These are phyloP conservation scores for Phycomyces nitens DNA, from an alignment of 192 early-diverging fungal genomes.

Conservation along the genomic window DNA sequence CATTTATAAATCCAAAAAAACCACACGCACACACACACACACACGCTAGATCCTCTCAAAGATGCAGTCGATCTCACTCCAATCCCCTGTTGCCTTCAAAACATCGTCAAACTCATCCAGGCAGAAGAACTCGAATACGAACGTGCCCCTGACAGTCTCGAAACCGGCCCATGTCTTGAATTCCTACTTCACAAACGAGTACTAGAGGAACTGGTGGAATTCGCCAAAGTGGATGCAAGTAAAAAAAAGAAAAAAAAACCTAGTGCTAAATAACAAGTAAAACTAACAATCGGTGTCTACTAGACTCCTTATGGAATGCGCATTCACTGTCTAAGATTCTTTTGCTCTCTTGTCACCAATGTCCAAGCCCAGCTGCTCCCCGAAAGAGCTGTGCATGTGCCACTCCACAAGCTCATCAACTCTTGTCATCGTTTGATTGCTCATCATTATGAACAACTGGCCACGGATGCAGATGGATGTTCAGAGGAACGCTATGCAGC, in stretches of 20 bases:
- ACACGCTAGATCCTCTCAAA: constrained; percentile 29
- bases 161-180: constrained; percentile 35
- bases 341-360: constrained; percentile 34
- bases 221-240: constrained; percentile 41
- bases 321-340: constrained; percentile 34
- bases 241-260: not conserved
- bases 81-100: constrained; percentile 28
- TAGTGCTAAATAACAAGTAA: too few relatives aligned
- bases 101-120: constrained; percentile 35
- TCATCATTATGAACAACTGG: constrained; percentile 35
- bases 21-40: not conserved
- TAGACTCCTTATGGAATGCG: constrained; percentile 42
- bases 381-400: constrained; percentile 38
- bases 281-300: not conserved
- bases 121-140: constrained; percentile 35
- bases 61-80: constrained; percentile 38
- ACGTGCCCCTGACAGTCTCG: constrained; percentile 28
- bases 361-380: constrained; percentile 39
- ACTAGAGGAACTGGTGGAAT: constrained; percentile 34
- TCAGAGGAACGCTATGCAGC: constrained; percentile 32
- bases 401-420: constrained; percentile 34
- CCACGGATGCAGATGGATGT: constrained; percentile 19
- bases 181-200: constrained; percentile 34
- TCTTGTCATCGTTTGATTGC: constrained; percentile 36
- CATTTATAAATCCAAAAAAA: too few relatives aligned